Evolutionary conservation across 805 yeast genomes (phyloP).

Genomic region (Metschnikowia dekortorum): DNA sequence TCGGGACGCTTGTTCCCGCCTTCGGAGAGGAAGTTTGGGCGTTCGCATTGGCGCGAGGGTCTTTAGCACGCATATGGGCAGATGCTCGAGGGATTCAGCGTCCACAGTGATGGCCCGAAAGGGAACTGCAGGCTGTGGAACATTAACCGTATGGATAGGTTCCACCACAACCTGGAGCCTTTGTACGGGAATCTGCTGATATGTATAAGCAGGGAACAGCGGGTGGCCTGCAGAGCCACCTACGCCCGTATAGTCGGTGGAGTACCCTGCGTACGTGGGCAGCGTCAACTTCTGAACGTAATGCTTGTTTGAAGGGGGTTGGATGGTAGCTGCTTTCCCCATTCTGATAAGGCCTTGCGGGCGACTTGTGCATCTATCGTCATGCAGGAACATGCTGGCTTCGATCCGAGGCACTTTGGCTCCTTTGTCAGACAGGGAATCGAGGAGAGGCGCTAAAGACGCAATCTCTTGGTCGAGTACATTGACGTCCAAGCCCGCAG

Average conservation of each 20-base stretch:
- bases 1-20: slow-evolving; percentile 29
- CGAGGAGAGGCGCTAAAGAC: slow-evolving; percentile 35
- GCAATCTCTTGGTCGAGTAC: slow-evolving; percentile 40
- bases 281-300: slow-evolving; percentile 20
- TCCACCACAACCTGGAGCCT: slow-evolving; percentile 31
- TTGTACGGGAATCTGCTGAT: slow-evolving; percentile 29
- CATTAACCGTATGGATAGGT: slow-evolving; percentile 23
- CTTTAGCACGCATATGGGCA: slow-evolving; percentile 32
- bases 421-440: slow-evolving; percentile 22
- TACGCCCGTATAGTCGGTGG: background rate
- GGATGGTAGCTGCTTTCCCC: slow-evolving; percentile 45
- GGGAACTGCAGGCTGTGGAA: slow-evolving; percentile 19
- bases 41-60: slow-evolving; percentile 24
- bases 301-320: slow-evolving; percentile 38
- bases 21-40: slow-evolving; percentile 32
- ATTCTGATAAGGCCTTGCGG: slow-evolving; percentile 19
- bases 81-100: slow-evolving; percentile 10
- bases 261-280: slow-evolving; percentile 1
- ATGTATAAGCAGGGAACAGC: background rate
- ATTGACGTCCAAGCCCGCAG: slow-evolving; percentile 21
- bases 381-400: background rate
- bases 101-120: slow-evolving; percentile 27
- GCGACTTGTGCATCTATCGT: slow-evolving; percentile 19
- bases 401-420: background rate
- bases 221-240: background rate